phyloP scores from a whole-genome alignment of 164 flowering plant species.

The Aristolochia contorta region DNA sequence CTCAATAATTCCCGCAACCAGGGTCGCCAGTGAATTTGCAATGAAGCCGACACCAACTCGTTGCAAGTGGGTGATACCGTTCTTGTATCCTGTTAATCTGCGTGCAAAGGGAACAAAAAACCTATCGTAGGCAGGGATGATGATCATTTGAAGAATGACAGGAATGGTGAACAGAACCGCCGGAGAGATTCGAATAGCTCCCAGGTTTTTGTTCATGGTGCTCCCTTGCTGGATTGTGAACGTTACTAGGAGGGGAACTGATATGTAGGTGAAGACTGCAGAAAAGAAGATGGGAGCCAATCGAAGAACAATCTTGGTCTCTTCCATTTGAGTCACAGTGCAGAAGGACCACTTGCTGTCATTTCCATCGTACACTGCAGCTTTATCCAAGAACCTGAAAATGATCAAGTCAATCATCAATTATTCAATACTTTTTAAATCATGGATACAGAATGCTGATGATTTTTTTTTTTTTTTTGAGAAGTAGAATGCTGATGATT shows the following conservation, averaged over 20 bases:
- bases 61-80: conserved; percentile 47
- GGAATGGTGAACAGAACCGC: conserved; percentile 31
- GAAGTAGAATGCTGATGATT: background rate
- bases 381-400: conserved; percentile 14
- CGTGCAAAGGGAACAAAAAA: conserved; percentile 35
- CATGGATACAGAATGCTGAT: background rate
- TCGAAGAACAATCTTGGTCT: conserved; percentile 2
- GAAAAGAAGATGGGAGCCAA: background rate
- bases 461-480: no score
- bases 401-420: background rate
- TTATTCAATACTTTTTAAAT: background rate
- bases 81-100: conserved; percentile 25
- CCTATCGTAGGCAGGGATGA: conserved; percentile 43
- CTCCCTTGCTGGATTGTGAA: conserved; percentile 56
- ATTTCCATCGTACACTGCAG: conserved; percentile 30
- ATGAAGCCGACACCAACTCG: conserved; percentile 45
- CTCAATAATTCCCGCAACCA: conserved; percentile 51
- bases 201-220: conserved; percentile 51
- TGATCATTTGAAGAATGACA: conserved; percentile 35
- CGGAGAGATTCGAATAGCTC: conserved; percentile 39
- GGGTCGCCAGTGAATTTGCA: conserved; percentile 25
- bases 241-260: conserved; percentile 26
- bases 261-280: conserved; percentile 2
- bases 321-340: conserved; percentile 40
- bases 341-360: conserved; percentile 21